Evolutionary conservation across 1,284 basidiomycete species (phyloP), one percentile per base, ranked within the genome.

Genomic region (Farysia itapuensis): DNA sequence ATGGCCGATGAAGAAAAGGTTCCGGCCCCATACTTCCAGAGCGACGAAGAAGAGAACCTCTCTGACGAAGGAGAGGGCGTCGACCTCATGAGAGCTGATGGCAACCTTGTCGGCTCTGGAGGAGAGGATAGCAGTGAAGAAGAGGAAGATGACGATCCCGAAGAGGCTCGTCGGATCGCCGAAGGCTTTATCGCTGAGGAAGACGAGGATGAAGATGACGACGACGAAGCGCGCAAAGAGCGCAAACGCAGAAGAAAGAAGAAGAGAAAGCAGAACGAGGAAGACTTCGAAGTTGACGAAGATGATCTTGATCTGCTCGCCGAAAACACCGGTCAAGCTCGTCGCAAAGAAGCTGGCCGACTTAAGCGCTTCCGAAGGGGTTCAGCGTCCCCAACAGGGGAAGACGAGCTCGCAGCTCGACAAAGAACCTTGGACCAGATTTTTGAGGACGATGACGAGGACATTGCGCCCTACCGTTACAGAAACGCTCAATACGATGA

Each of bases 251-350:
- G 57, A 26, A 58, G 50, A 26, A 65, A 54, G 51, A 64, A 54
- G 35, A 64, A 66, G 45, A 59, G 59, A 52, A 56, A 66, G 48
- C 48, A 67, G 40, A 51, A 48, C 32, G 58, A 77, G 48, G 77
- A 86, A 21, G 85, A 86, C 49, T 88, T 80, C 23, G 80, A 81
- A n/a, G 80, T 96, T 33, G 92, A 95, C 64, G 94, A 97, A 43
- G 95, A 98, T 71, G 95, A 98, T 74, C 79, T 98, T 42, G 93
- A 94, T 41, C 82, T 98, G 8, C 78, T 98, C 18, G 89, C 90
- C 72, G 95, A 98, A 81, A 98, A 97, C 69, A 91, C 90, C 4
- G 92, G 94, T 8, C 82, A 83, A 16, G 46, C 63, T 33, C 54
- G 75, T 6, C 47, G 60, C 22, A 53, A 72, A 39, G 39, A 67